Base-by-base conservation (phyloP, 176 grass and related monocot species). In the Chloris gayana region DNA sequence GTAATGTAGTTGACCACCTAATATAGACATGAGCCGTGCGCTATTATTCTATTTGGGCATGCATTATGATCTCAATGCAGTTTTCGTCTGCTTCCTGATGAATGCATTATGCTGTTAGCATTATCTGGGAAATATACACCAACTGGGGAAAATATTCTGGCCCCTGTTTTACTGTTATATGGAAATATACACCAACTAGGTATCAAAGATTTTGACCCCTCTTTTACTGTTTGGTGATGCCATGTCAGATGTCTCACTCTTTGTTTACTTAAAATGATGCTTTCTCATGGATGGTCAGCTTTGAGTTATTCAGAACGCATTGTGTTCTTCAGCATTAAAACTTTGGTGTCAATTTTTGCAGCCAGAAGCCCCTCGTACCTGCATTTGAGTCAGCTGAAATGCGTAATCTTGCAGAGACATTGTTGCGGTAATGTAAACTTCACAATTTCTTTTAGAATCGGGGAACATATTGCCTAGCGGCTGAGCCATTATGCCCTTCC, bases 331-430 rank as follows among this genome's bases (percentile, higher is more conserved):
- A 63, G 33, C 14, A 74, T 76, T 29, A 81, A 5, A 45, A 30
- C 3, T 79, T 79, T 88, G 31, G 71, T 31, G 15, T 22, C 68
- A 21, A 68, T 42, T 85, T 89, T 84, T 88, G 80, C 88, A 99
- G 96, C 49, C 92, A 93, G 88, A 95, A 91, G 64, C 79, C 92
- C 78, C 86, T 98, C 65, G 77, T 98, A 69, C 96, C 96, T 61
- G 64, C 88, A 34, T 95, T 95, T 70, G 90, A 98, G 82, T 91
- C 88, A 67, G 90, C 92, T 42, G 96, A 95, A 88, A 91, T 91
- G 84, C 90, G 92, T 59, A 95, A 90, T 60, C 84, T 95, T 45
- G 92, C 90, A 63, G 95, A 98, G 88, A 87, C 90, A 61, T 73
- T 98, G 45, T 89, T 93, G 81, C 77, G 90, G 95, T 93, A 93